Conservation (phyloP, 1,284 basidiomycete species). For the Vanrija sp. region DNA sequence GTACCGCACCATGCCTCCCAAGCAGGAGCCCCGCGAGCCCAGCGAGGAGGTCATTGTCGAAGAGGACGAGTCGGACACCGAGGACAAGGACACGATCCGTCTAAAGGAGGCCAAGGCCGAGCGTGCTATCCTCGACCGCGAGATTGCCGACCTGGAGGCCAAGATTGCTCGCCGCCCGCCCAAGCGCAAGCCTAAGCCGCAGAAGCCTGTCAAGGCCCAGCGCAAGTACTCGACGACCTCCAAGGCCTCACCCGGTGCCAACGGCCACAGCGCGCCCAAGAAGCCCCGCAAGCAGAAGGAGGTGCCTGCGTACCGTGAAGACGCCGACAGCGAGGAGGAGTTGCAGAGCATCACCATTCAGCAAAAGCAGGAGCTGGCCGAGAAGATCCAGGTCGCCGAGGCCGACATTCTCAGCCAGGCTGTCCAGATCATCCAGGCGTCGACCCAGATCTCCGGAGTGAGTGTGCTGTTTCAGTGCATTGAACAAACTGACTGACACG, state of each 20-base stretch:
- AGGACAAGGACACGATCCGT: slow-evolving; percentile 41
- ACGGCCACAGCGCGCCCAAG: slow-evolving; percentile 33
- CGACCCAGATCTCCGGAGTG: slow-evolving; percentile 81
- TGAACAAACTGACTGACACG: slow-evolving; percentile 25
- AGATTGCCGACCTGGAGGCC: slow-evolving; percentile 33
- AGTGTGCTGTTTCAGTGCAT: slow-evolving; percentile 47
- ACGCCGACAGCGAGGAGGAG: slow-evolving; percentile 47
- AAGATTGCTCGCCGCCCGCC: slow-evolving; percentile 23
- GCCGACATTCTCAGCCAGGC: slow-evolving; percentile 74
- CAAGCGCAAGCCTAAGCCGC: slow-evolving; percentile 17
- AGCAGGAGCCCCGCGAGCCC: slow-evolving; percentile 42
- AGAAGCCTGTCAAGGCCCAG: slow-evolving; percentile 52
- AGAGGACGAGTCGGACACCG: slow-evolving; percentile 49
- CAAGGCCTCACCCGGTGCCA: slow-evolving; percentile 35
- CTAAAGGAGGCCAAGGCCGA: slow-evolving; percentile 18
- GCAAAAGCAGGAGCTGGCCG: slow-evolving; percentile 93
- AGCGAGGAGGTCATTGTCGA: slow-evolving; percentile 56
- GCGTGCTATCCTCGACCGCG: slow-evolving; percentile 16
- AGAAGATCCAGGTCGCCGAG: slow-evolving; percentile 78
- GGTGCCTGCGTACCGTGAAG: slow-evolving; percentile 38
- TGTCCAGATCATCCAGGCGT: slow-evolving; percentile 85
- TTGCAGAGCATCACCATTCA: slow-evolving; percentile 63
- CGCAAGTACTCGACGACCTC: slow-evolving; percentile 33
- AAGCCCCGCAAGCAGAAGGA: slow-evolving; percentile 41
- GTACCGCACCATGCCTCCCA: slow-evolving; percentile 71